phyloP scores from a whole-genome alignment of 2,329 filamentous ascomycete genomes.

The Cladophialophora chaetospira region DNA sequence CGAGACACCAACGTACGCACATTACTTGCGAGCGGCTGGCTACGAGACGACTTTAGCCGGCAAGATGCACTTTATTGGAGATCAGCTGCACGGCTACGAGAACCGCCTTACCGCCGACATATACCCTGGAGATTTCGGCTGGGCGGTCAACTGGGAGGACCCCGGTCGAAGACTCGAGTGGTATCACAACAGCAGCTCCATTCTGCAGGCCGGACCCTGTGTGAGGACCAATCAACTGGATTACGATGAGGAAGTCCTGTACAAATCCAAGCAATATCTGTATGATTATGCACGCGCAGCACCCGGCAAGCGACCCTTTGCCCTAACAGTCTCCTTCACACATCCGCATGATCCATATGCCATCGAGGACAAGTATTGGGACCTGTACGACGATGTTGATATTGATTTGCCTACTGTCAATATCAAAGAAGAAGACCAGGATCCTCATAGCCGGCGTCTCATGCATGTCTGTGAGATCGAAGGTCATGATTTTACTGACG shows the following conservation, averaged over 20 bases:
- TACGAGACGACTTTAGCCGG: conserved; percentile 90
- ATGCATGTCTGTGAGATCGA: conserved; percentile 85
- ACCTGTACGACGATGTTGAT: conserved; percentile 84
- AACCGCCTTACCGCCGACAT: conserved; percentile 91
- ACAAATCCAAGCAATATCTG: conserved; percentile 82
- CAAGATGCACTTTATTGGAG: conserved; percentile 97
- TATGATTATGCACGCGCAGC: conserved; percentile 82
- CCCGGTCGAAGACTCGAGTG: conserved; percentile 78
- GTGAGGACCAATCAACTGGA: conserved; percentile 93
- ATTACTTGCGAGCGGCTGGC: conserved; percentile 80
- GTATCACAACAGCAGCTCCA: conserved; percentile 95
- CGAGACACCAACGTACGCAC: conserved; percentile 86
- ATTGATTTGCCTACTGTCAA: conserved; percentile 76
- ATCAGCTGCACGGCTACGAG: conserved; percentile 93
- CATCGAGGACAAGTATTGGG: conserved; percentile 92
- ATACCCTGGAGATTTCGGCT: conserved; percentile 91
- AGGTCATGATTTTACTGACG: conserved; percentile 78
- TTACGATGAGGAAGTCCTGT: conserved; percentile 96
- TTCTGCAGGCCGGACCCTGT: conserved; percentile 84
- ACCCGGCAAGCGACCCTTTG: conserved; percentile 76
- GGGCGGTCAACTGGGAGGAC: conserved; percentile 94
- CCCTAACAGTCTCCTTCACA: conserved; percentile 86
- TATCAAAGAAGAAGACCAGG: conserved; percentile 75
- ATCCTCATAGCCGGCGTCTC: conserved; percentile 82
- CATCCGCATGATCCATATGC: conserved; percentile 95